These are phyloP conservation scores for Ensete ventricosum DNA, from an alignment of 176 grass and related monocot species.

Conservation along the genomic window DNA sequence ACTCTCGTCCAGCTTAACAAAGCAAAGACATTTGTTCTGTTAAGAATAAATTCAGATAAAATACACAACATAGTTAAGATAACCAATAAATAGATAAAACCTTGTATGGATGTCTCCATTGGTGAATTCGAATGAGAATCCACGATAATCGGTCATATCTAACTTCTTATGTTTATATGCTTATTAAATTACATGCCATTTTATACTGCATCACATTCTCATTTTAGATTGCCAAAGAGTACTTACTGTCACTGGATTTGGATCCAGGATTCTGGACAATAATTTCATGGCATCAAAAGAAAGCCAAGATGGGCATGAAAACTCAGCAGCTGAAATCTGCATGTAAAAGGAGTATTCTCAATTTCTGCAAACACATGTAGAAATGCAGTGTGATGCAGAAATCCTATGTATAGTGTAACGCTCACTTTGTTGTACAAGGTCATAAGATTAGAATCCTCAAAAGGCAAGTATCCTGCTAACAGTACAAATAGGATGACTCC, in stretches of 20 bases:
- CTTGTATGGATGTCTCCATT: neutral
- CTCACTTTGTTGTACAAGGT: constrained; percentile 85
- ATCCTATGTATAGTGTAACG: neutral
- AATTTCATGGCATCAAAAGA: constrained; percentile 79
- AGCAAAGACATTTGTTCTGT: neutral
- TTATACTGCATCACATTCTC: neutral
- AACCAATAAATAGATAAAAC: no score
- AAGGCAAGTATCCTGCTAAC: constrained; percentile 89
- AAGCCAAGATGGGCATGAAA: constrained; percentile 82
- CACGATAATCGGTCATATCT: no score
- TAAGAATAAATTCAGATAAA: neutral
- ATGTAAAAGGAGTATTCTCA: constrained; percentile 6
- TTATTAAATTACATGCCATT: neutral
- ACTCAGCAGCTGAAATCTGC: constrained; percentile 79
- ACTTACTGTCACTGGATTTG: constrained; percentile 78
- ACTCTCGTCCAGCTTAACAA: no score
- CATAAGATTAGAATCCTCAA: constrained; percentile 90
- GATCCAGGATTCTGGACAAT: constrained; percentile 74
- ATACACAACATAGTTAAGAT: no score
- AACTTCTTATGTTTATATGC: neutral
- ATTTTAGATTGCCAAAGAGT: neutral
- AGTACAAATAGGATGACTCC: constrained; percentile 94
- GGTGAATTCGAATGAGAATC: neutral
- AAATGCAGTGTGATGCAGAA: constrained; percentile 9
- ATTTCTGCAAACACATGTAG: constrained; percentile 7